phyloP scores from a whole-genome alignment of 805 yeast genomes.

The Kazachstania viticola region DNA sequence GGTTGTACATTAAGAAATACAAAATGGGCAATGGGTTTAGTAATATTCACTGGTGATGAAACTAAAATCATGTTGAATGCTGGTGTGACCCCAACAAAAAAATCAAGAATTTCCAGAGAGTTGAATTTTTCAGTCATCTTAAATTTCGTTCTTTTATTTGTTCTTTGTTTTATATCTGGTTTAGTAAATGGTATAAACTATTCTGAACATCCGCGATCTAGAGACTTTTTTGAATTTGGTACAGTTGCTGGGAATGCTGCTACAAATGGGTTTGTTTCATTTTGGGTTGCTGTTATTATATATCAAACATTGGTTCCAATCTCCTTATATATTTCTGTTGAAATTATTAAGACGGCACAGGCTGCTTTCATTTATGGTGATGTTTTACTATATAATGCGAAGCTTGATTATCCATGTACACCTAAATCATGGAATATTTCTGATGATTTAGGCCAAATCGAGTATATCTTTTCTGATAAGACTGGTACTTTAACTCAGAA shows the following conservation, averaged over 20 bases:
- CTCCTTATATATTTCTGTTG: slow-evolving; percentile 70
- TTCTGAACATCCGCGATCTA: slow-evolving; percentile 33
- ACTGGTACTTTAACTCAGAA: slow-evolving; percentile 80
- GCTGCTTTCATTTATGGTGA: slow-evolving; percentile 74
- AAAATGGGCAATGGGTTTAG: slow-evolving; percentile 73
- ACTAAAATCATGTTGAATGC: slow-evolving; percentile 75
- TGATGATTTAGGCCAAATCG: slow-evolving; percentile 79
- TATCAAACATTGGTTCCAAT: slow-evolving; percentile 77
- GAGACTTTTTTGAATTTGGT: slow-evolving; percentile 59
- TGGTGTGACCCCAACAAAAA: slow-evolving; percentile 69
- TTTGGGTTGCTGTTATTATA: slow-evolving; percentile 64
- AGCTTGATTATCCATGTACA: slow-evolving; percentile 67
- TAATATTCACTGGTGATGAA: slow-evolving; percentile 65
- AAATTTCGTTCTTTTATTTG: slow-evolving; percentile 53
- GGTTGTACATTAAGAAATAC: slow-evolving; percentile 75
- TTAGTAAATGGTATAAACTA: slow-evolving; percentile 61
- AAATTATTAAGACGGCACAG: slow-evolving; percentile 72
- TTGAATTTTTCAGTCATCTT: slow-evolving; percentile 57
- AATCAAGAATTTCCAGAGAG: slow-evolving; percentile 62
- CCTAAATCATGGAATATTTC: slow-evolving; percentile 81
- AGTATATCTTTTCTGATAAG: slow-evolving; percentile 73
- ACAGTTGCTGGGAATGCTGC: slow-evolving; percentile 56
- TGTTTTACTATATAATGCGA: slow-evolving; percentile 55
- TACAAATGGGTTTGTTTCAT: slow-evolving; percentile 57
- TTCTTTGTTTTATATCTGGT: slow-evolving; percentile 60